phyloP scores from a whole-genome alignment of 768 basidiomycete genomes.

The Dacryopinax primogenitus region DNA sequence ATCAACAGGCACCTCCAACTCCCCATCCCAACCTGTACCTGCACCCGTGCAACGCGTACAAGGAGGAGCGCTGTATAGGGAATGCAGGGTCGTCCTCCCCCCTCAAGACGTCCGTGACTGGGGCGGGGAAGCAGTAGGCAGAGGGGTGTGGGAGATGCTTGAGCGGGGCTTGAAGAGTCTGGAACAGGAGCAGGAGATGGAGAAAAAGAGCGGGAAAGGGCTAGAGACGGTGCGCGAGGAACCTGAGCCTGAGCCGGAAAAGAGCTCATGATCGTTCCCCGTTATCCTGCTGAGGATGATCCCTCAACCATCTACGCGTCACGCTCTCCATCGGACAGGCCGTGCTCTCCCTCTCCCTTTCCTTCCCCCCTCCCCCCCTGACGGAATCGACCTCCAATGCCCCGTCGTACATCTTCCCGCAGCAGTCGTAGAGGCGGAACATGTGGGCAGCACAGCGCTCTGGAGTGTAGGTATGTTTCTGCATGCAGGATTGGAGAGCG shows the following conservation, averaged over 20 bases:
- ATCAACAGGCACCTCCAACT: slow-evolving; percentile 1
- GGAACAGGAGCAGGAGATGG: slow-evolving; percentile 48
- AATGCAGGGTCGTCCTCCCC: slow-evolving; percentile 11
- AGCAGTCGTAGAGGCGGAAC: not conserved
- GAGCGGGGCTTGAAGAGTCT: slow-evolving; percentile 34
- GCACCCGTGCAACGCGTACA: slow-evolving; percentile 8
- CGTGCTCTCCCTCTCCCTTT: not conserved
- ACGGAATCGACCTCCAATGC: not conserved
- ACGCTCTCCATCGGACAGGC: not conserved
- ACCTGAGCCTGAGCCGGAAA: not conserved
- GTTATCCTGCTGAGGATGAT: not conserved
- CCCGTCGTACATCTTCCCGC: not conserved
- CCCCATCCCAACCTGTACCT: not conserved
- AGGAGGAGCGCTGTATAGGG: slow-evolving; percentile 13
- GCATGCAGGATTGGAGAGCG: not conserved
- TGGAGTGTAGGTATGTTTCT: not conserved
- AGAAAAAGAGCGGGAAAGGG: slow-evolving; percentile 12
- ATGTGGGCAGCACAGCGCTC: not conserved
- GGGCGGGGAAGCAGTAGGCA: slow-evolving; percentile 43
- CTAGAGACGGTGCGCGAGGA: not conserved
- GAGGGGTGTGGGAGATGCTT: slow-evolving; percentile 56
- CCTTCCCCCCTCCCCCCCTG: too few relatives aligned
- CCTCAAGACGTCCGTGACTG: slow-evolving; percentile 48
- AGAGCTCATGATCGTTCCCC: not conserved
- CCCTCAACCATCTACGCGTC: not conserved